Conservation (phyloP, 805 yeast genomes). For the Teunomyces lycoperdinae region DNA sequence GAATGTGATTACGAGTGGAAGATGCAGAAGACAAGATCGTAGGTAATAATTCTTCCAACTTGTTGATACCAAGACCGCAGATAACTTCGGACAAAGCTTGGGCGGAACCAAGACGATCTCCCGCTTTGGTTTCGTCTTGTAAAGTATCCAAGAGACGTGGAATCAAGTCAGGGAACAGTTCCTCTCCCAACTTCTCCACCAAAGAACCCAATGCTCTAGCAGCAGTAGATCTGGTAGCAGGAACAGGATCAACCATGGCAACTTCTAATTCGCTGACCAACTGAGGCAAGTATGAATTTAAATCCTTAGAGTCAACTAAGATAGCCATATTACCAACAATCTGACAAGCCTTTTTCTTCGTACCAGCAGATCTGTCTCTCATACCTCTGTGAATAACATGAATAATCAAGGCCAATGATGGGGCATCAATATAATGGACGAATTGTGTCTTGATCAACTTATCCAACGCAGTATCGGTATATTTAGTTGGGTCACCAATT, state of each 20-base stretch:
- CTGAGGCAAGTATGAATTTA: slow-evolving; percentile 76
- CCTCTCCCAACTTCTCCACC: slow-evolving; percentile 96
- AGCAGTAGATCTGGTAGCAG: slow-evolving; percentile 94
- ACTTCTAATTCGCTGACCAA: slow-evolving; percentile 79
- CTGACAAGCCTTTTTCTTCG: slow-evolving; percentile 92
- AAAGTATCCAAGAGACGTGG: slow-evolving; percentile 74
- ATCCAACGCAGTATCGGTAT: slow-evolving; percentile 86
- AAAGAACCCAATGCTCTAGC: slow-evolving; percentile 95
- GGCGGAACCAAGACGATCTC: slow-evolving; percentile 95
- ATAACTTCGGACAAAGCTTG: slow-evolving; percentile 94
- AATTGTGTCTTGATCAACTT: slow-evolving; percentile 86
- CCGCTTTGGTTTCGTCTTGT: slow-evolving; percentile 73
- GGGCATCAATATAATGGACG: slow-evolving; percentile 97
- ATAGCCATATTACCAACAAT: slow-evolving; percentile 99
- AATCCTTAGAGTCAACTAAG: slow-evolving; percentile 83
- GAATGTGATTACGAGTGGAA: slow-evolving; percentile 62
- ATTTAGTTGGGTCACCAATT: slow-evolving; percentile 90
- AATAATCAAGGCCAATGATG: slow-evolving; percentile 90
- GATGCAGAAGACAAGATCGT: slow-evolving; percentile 68
- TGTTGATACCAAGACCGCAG: slow-evolving; percentile 83
- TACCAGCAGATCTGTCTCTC: slow-evolving; percentile 89
- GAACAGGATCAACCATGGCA: slow-evolving; percentile 98
- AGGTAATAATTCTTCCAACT: slow-evolving; percentile 88
- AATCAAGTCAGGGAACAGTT: slow-evolving; percentile 86
- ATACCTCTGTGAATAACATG: slow-evolving; percentile 95